These are phyloP conservation scores for Amanita exitialis DNA, from an alignment of 768 basidiomycete genomes.

Conservation along the genomic window DNA sequence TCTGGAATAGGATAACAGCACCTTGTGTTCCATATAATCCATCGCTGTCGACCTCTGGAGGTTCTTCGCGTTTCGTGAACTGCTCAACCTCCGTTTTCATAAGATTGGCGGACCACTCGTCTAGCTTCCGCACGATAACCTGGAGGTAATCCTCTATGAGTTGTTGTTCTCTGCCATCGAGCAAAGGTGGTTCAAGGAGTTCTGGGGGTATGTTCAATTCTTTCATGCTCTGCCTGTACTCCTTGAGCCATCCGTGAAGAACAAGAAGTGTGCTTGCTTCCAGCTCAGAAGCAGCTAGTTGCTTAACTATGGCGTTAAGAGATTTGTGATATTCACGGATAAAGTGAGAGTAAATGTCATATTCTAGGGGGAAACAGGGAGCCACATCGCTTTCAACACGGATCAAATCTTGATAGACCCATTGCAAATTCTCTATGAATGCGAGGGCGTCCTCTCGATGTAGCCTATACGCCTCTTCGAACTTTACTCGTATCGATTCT, in stretches of 20 bases:
- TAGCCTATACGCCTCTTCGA: constrained; percentile 55
- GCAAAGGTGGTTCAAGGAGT: constrained; percentile 78
- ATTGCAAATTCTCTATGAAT: constrained; percentile 73
- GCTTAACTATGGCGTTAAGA: constrained; percentile 64
- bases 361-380: constrained; percentile 86
- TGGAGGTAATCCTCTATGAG: constrained; percentile 94
- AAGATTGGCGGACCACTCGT: constrained; percentile 93
- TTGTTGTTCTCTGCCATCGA: constrained; percentile 88
- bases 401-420: constrained; percentile 94
- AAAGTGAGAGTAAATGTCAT: constrained; percentile 78
- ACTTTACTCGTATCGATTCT: constrained; percentile 63
- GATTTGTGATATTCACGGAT: constrained; percentile 87
- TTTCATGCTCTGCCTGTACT: constrained; percentile 93
- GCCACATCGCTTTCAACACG: constrained; percentile 87
- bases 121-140: constrained; percentile 88
- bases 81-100: constrained; percentile 86
- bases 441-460: constrained; percentile 53
- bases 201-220: constrained; percentile 80
- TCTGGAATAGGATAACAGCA: constrained; percentile 92
- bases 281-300: constrained; percentile 60
- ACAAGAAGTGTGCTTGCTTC: constrained; percentile 84
- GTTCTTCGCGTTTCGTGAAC: constrained; percentile 73
- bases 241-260: constrained; percentile 90
- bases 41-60: constrained; percentile 84
- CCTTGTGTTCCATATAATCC: constrained; percentile 88